phyloP scores from a whole-genome alignment of 1,284 basidiomycete species.

The Inonotus obliquus region DNA sequence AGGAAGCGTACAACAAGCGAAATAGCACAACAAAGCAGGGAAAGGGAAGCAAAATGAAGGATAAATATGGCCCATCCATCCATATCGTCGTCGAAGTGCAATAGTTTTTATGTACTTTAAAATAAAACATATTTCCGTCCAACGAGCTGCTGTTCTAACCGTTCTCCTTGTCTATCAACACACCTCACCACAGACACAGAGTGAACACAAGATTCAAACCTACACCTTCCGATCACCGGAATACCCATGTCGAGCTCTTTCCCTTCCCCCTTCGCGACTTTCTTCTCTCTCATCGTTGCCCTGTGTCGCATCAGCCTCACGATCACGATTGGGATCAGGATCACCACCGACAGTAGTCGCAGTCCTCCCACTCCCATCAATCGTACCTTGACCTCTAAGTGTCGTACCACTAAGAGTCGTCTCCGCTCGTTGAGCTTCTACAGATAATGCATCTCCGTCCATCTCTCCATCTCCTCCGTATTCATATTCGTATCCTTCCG shows the following conservation, averaged over 20 bases:
- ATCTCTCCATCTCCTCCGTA: neutral
- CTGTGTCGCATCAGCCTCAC: too few species aligned
- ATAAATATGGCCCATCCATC: too few species aligned
- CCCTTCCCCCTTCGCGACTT: neutral
- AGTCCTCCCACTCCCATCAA: neutral
- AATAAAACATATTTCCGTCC: too few species aligned
- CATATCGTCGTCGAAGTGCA: too few species aligned
- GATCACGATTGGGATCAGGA: neutral
- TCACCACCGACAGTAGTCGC: neutral
- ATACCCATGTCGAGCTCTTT: conserved; percentile 10
- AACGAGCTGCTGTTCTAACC: too few species aligned
- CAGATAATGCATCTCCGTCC: neutral
- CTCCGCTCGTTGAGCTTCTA: neutral
- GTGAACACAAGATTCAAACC: neutral
- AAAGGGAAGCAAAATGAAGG: too few species aligned
- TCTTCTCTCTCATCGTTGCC: neutral
- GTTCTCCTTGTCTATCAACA: too few species aligned
- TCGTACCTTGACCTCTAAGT: neutral
- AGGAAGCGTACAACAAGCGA: too few species aligned
- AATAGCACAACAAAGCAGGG: too few species aligned
- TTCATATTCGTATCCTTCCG: neutral
- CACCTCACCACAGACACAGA: too few species aligned
- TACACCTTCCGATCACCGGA: conserved; percentile 10
- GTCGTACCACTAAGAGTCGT: conserved; percentile 9
- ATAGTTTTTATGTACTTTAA: too few species aligned